Evolutionary conservation across 2,329 filamentous ascomycete species (phyloP).

Genomic region (Sclerotinia trifoliorum): DNA sequence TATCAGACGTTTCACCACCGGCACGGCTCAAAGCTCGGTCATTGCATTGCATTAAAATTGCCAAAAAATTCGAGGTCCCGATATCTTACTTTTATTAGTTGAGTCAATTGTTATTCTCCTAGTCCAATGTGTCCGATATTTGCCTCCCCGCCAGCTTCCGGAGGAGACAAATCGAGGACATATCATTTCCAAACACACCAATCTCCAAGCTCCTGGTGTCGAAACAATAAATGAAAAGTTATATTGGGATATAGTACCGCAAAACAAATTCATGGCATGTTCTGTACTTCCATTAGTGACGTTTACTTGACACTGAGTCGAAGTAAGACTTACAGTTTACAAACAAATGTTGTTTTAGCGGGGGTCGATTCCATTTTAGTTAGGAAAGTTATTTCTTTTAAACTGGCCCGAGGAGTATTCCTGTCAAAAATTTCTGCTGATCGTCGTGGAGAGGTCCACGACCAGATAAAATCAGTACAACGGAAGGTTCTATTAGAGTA

Average conservation of each 20-base stretch:
- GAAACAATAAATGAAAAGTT: neutral
- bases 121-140: neutral
- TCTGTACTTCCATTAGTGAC: constrained; percentile 1
- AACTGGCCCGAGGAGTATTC: neutral
- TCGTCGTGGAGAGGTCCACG: neutral
- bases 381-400: neutral
- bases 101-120: neutral
- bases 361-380: neutral
- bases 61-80: neutral
- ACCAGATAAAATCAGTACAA: neutral
- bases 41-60: neutral
- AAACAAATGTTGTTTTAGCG: neutral
- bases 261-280: neutral
- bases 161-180: neutral
- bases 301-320: neutral
- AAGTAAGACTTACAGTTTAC: neutral
- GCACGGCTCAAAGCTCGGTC: neutral
- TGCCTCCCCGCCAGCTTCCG: neutral
- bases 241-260: neutral
- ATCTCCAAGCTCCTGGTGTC: neutral
- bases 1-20: neutral
- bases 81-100: neutral
- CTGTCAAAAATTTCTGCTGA: constrained; percentile 7
- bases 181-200: neutral
- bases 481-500: neutral